These are phyloP conservation scores for sweet orange (Citrus sinensis) DNA, from an alignment of 345 rosid species.

Conservation along the genomic window DNA sequence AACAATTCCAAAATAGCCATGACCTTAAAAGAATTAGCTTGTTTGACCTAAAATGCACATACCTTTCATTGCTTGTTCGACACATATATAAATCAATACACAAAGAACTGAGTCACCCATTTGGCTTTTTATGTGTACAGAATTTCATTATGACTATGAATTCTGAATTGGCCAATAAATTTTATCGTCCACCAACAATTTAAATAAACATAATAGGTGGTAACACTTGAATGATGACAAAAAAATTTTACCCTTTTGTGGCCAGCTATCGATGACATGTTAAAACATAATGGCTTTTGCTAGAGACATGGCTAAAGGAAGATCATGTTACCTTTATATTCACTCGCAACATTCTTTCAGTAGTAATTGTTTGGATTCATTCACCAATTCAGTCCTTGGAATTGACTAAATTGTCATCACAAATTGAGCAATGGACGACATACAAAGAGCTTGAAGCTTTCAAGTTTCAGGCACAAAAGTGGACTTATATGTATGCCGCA, in stretches of 20 bases:
- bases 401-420: neutral
- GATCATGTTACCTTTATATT: neutral
- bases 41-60: too few relatives aligned
- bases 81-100: too few relatives aligned
- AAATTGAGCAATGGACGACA: neutral
- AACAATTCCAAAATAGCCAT: too few relatives aligned
- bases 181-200: neutral
- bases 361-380: neutral
- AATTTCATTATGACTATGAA: neutral
- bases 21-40: too few relatives aligned
- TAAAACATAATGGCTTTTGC: neutral
- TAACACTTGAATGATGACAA: neutral
- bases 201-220: neutral
- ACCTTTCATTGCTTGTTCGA: too few relatives aligned
- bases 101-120: too few relatives aligned
- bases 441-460: slow-evolving; percentile 19
- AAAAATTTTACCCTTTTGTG: neutral
- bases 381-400: neutral
- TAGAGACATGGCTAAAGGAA: neutral
- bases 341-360: neutral
- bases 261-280: neutral
- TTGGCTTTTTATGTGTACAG: too few relatives aligned
- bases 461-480: slow-evolving; percentile 49
- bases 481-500: slow-evolving; percentile 23
- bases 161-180: neutral